Conservation (phyloP, 2,329 filamentous ascomycete species). For the Neofusicoccum sp. region DNA sequence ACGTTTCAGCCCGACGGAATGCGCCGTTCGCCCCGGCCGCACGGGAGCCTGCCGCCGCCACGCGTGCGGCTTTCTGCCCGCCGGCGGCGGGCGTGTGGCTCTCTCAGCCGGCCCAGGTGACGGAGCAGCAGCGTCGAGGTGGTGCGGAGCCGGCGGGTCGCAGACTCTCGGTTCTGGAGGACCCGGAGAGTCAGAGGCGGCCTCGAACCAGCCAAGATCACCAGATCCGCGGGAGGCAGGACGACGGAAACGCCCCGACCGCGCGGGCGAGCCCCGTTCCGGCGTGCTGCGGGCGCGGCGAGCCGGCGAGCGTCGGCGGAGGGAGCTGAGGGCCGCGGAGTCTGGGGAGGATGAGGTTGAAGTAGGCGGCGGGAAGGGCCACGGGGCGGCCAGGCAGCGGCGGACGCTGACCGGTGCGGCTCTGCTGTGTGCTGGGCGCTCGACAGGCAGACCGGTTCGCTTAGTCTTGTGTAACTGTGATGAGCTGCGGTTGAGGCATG, state of each 20-base stretch:
- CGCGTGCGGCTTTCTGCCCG: neutral
- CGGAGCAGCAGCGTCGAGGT: neutral
- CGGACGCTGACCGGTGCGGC: neutral
- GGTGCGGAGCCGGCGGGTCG: neutral
- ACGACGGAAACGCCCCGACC: neutral
- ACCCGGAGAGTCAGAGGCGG: neutral
- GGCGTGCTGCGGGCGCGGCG: neutral
- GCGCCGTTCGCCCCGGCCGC: neutral
- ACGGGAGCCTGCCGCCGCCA: neutral
- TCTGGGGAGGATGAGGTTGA: neutral
- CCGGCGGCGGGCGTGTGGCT: neutral
- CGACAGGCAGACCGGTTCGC: neutral
- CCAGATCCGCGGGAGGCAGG: neutral
- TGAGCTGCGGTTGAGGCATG: neutral
- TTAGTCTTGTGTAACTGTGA: conserved; percentile 14
- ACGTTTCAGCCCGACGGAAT: neutral
- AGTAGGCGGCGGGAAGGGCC: neutral
- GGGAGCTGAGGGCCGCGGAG: neutral
- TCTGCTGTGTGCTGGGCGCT: too few species aligned
- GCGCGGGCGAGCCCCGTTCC: neutral
- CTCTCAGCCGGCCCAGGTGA: neutral
- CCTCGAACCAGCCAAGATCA: conserved; percentile 3
- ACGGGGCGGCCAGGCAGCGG: neutral
- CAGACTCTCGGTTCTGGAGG: neutral
- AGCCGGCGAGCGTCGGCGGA: neutral